Percentiles rank a stretch among this genome's conserved stretches.
phyloP scores from a whole-genome alignment of 2,329 filamentous ascomycete genomes.

The Ascochyta lentis region DNA sequence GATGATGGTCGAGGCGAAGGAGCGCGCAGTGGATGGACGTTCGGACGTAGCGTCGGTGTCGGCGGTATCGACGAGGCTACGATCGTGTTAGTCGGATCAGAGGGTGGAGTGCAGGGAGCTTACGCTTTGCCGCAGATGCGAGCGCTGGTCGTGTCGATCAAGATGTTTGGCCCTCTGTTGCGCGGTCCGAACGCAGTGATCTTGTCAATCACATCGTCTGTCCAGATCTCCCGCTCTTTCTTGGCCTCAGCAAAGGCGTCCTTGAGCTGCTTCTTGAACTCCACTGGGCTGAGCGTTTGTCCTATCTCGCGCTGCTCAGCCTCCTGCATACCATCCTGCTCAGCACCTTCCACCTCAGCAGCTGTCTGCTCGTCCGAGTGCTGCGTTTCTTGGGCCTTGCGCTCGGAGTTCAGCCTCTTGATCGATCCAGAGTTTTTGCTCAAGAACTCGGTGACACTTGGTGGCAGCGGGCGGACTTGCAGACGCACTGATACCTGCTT shows the following conservation, averaged over 20 bases:
- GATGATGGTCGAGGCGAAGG: conserved; percentile 87
- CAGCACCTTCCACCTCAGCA: conserved; percentile 57
- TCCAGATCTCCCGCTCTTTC: conserved; percentile 78
- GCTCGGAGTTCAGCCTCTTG: conserved; percentile 78
- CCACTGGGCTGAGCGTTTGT: conserved; percentile 70
- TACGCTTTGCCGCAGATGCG: conserved; percentile 77
- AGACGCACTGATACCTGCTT: conserved; percentile 83
- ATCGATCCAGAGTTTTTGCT: conserved; percentile 80
- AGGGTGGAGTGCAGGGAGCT: conserved; percentile 33
- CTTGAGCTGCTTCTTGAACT: conserved; percentile 78
- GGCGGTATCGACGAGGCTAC: conserved; percentile 28
- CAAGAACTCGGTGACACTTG: conserved; percentile 82
- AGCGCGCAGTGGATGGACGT: conserved; percentile 57
- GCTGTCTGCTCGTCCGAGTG: conserved; percentile 42
- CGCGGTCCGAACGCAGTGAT: conserved; percentile 91
- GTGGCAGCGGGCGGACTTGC: conserved; percentile 78
- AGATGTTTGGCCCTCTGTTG: conserved; percentile 83
- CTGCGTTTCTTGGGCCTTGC: conserved; percentile 58
- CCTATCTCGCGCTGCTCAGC: conserved; percentile 63
- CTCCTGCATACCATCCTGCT: conserved; percentile 54
- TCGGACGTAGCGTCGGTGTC: conserved; percentile 38
- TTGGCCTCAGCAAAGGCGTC: conserved; percentile 73
- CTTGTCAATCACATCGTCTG: conserved; percentile 70
- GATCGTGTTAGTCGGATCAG: neutral
- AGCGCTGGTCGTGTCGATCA: conserved; percentile 81